A percentile compares a stretch with the other conserved stretches of the same genome.
These are phyloP conservation scores for Bipolaris bicolor DNA, from an alignment of 2,329 filamentous ascomycete genomes.

Conservation along the genomic window DNA sequence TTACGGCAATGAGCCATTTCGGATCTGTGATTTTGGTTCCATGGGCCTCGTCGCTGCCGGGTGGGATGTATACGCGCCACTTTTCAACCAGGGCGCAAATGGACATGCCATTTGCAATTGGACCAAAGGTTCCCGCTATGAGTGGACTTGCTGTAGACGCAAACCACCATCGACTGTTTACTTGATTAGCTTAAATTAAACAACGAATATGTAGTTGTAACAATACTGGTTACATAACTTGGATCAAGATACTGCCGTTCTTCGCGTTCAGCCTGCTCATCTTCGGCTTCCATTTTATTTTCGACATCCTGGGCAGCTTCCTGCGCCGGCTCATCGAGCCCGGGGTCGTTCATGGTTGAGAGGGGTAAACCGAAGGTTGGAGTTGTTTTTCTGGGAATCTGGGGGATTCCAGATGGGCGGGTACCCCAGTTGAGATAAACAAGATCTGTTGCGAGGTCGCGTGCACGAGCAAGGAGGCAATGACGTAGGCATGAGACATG, in stretches of 20 bases:
- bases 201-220: not conserved
- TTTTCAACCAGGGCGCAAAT: slow-evolving; percentile 62
- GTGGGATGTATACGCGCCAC: slow-evolving; percentile 61
- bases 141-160: slow-evolving; percentile 65
- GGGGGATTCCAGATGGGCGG: not conserved
- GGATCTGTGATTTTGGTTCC: slow-evolving; percentile 60
- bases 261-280: slow-evolving; percentile 47
- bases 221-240: slow-evolving; percentile 36
- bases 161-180: slow-evolving; percentile 63
- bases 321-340: slow-evolving; percentile 57
- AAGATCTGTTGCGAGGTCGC: slow-evolving; percentile 11
- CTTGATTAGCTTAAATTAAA: slow-evolving; percentile 12
- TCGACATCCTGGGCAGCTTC: slow-evolving; percentile 56
- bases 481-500: slow-evolving; percentile 11
- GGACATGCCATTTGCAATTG: slow-evolving; percentile 62
- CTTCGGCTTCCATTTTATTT: slow-evolving; percentile 38
- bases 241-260: slow-evolving; percentile 54
- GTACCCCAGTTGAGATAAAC: slow-evolving; percentile 9
- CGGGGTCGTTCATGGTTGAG: slow-evolving; percentile 55
- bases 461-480: slow-evolving; percentile 10
- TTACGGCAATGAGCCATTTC: slow-evolving; percentile 61
- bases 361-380: not conserved
- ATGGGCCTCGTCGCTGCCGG: slow-evolving; percentile 53
- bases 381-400: not conserved
- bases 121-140: slow-evolving; percentile 60